Evolutionary conservation across 306 rosid species (phyloP).

Genomic region (Hippophae rhamnoides): DNA sequence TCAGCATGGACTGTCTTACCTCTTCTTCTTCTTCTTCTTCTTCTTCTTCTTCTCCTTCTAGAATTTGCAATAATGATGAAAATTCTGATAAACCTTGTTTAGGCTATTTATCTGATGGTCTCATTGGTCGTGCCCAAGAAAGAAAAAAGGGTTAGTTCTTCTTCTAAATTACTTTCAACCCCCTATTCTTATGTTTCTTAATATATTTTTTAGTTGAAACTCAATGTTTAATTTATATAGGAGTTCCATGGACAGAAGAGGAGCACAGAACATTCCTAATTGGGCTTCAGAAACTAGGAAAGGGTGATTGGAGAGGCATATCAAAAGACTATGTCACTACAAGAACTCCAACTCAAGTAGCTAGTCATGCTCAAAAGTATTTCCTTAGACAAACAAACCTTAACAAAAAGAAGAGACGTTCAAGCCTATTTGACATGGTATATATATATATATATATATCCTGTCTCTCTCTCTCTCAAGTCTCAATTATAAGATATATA

Average conservation of each 20-base stretch:
- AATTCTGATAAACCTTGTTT: slow-evolving; percentile 23
- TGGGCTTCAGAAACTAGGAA: slow-evolving; percentile 80
- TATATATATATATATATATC: not conserved
- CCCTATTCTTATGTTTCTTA: not conserved
- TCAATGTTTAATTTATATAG: slow-evolving; percentile 19
- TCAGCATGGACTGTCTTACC: slow-evolving; percentile 63
- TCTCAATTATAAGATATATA: not conserved
- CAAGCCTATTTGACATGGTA: slow-evolving; percentile 83
- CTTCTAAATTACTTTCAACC: too few species aligned
- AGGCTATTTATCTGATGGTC: slow-evolving; percentile 75
- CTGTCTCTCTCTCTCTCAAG: not conserved
- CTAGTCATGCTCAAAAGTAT: slow-evolving; percentile 93
- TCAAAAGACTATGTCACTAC: slow-evolving; percentile 64
- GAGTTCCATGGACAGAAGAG: slow-evolving; percentile 92
- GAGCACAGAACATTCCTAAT: slow-evolving; percentile 70
- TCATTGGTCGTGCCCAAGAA: slow-evolving; percentile 43
- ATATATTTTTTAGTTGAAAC: not conserved
- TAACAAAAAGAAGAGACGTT: slow-evolving; percentile 60
- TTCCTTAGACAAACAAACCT: slow-evolving; percentile 34
- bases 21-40: slow-evolving; percentile 29
- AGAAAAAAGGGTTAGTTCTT: slow-evolving; percentile 53
- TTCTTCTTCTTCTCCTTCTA: slow-evolving; percentile 48
- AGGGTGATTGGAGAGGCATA: slow-evolving; percentile 95
- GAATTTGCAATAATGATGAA: slow-evolving; percentile 20
- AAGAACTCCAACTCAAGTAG: slow-evolving; percentile 94